Evolutionary conservation across 139 green algal genomes (phyloP).

Genomic region (Trebouxia sp.): DNA sequence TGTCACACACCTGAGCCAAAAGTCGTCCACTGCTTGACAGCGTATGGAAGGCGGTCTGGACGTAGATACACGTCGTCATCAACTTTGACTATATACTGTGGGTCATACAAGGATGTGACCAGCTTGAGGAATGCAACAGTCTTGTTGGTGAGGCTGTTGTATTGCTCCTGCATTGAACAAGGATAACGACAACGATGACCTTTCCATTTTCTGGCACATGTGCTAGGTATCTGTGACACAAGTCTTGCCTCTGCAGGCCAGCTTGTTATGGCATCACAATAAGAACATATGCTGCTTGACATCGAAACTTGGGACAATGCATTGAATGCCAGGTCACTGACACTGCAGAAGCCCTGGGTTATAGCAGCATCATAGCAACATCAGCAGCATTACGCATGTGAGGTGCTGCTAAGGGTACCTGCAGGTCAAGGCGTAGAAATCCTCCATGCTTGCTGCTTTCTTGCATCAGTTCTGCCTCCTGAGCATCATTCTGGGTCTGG

Average conservation of each 20-base stretch:
- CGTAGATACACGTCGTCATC: slow-evolving; percentile 75
- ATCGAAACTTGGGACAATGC: not conserved
- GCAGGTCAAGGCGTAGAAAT: slow-evolving; percentile 57
- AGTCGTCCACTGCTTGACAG: slow-evolving; percentile 52
- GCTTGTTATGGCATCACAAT: too few relatives aligned
- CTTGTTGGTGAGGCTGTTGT: slow-evolving; percentile 69
- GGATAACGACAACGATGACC: too few relatives aligned
- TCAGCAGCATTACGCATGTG: too few relatives aligned
- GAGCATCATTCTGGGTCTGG: slow-evolving; percentile 13
- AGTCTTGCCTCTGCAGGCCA: too few relatives aligned
- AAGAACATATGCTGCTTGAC: not conserved
- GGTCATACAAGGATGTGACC: slow-evolving; percentile 38
- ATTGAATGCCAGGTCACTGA: not conserved
- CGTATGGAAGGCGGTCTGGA: slow-evolving; percentile 44
- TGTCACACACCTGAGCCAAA: slow-evolving; percentile 7
- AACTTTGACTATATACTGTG: slow-evolving; percentile 69
- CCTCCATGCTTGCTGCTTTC: slow-evolving; percentile 49
- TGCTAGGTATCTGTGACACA: too few relatives aligned
- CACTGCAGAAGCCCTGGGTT: not conserved
- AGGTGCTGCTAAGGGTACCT: slow-evolving; percentile 13
- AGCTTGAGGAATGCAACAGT: slow-evolving; percentile 63
- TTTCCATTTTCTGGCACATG: too few relatives aligned
- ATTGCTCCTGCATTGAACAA: slow-evolving; percentile 53
- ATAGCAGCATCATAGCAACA: too few relatives aligned
- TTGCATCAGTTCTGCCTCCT: slow-evolving; percentile 39